Evolutionary conservation across 495 filamentous ascomycete genomes (phyloP).

Genomic region (Penicillium samsonianum): DNA sequence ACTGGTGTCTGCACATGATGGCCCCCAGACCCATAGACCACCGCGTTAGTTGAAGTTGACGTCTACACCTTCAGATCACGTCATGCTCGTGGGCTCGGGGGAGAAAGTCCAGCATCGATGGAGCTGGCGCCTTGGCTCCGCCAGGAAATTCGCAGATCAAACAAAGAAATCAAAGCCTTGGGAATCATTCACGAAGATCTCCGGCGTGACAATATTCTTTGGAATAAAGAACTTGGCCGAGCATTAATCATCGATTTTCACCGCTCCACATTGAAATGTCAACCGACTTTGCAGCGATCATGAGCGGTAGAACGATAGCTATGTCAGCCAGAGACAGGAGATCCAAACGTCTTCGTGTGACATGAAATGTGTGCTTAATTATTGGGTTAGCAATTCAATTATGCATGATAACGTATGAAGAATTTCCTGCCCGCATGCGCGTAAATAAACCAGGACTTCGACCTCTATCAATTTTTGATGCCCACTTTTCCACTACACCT

Average conservation of each 20-base stretch:
- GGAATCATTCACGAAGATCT: conserved; percentile 28
- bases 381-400: too few species aligned
- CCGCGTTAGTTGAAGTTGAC: not conserved
- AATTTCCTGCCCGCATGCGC: too few species aligned
- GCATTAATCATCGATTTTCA: conserved; percentile 40
- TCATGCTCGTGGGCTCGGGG: conserved; percentile 21
- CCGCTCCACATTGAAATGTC: conserved; percentile 22
- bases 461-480: too few species aligned
- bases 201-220: conserved; percentile 31
- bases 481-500: too few species aligned
- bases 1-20: not conserved
- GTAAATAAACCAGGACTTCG: too few species aligned
- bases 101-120: conserved; percentile 19
- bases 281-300: conserved; percentile 10
- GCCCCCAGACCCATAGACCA: too few species aligned
- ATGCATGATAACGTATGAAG: too few species aligned
- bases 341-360: conserved; percentile 17
- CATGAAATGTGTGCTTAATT: too few species aligned
- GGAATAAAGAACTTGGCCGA: conserved; percentile 30
- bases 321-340: conserved; percentile 10
- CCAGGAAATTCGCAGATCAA: conserved; percentile 20
- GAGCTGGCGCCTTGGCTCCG: too few species aligned
- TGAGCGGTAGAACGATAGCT: conserved; percentile 16
- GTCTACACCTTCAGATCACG: not conserved
- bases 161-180: conserved; percentile 21